phyloP scores from a whole-genome alignment of 1,139 yeast species.

The Geotrichum europaeum region DNA sequence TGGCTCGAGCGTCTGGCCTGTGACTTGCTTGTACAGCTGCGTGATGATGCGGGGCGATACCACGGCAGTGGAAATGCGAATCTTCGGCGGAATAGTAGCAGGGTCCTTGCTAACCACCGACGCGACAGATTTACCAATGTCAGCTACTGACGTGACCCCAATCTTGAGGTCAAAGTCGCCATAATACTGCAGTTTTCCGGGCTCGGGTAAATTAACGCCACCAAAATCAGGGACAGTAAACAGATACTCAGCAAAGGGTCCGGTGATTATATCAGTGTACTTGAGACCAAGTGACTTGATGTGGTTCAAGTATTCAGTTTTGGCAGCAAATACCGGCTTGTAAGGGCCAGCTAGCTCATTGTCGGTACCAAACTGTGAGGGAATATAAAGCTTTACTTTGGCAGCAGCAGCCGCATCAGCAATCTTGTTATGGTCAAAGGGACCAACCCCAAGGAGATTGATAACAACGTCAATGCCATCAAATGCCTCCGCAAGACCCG shows the following conservation, averaged over 20 bases:
- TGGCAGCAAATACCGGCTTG: constrained; percentile 39
- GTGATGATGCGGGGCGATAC: background rate
- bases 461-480: constrained; percentile 48
- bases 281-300: constrained; percentile 47
- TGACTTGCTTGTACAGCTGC: background rate
- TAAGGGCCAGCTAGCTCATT: constrained; percentile 27
- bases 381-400: constrained; percentile 48
- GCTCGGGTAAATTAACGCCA: constrained; percentile 32
- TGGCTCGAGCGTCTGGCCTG: background rate
- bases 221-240: constrained; percentile 25
- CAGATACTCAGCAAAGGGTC: constrained; percentile 40
- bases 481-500: constrained; percentile 36
- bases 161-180: background rate
- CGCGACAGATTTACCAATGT: constrained; percentile 6
- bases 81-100: background rate
- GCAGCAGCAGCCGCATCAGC: constrained; percentile 39
- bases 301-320: constrained; percentile 38
- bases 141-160: background rate
- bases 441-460: constrained; percentile 36
- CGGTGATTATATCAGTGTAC: constrained; percentile 44
- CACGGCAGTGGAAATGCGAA: background rate
- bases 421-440: constrained; percentile 29
- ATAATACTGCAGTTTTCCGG: constrained; percentile 5
- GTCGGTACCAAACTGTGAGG: constrained; percentile 58
- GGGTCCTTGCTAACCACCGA: background rate